phyloP scores from a whole-genome alignment of 2,329 filamentous ascomycete genomes.

The Aspergillus alliaceus region DNA sequence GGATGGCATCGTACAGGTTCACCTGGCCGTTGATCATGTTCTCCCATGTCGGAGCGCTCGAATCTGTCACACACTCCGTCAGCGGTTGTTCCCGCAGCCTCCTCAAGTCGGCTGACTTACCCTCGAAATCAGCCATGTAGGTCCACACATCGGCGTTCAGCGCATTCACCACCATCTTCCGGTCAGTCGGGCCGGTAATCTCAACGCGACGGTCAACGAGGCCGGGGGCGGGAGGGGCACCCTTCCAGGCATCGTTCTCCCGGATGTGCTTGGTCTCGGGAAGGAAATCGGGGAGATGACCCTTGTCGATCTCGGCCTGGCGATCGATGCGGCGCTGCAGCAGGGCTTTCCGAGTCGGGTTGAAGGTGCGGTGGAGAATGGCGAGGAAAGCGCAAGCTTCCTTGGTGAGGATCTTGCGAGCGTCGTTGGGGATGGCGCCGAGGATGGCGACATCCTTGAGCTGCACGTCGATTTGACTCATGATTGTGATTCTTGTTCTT shows the following conservation, averaged over 20 bases:
- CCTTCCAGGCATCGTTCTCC: slow-evolving; percentile 91
- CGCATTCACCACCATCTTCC: slow-evolving; percentile 99
- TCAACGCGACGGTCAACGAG: slow-evolving; percentile 91
- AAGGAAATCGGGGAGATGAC: slow-evolving; percentile 86
- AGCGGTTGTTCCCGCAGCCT: background rate
- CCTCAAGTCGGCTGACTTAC: slow-evolving; percentile 51
- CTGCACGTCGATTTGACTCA: slow-evolving; percentile 72
- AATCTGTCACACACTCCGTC: slow-evolving; percentile 62
- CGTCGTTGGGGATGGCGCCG: slow-evolving; percentile 72
- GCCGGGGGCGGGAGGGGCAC: slow-evolving; percentile 85
- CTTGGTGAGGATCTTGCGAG: slow-evolving; percentile 88
- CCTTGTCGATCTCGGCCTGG: slow-evolving; percentile 91
- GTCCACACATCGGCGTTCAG: slow-evolving; percentile 96
- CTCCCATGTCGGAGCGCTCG: slow-evolving; percentile 93
- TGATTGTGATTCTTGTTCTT: slow-evolving; percentile 32
- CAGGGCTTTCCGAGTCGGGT: slow-evolving; percentile 80
- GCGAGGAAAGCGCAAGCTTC: slow-evolving; percentile 89
- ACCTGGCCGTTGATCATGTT: slow-evolving; percentile 99
- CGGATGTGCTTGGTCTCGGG: slow-evolving; percentile 94
- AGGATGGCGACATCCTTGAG: slow-evolving; percentile 87
- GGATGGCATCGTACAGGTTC: slow-evolving; percentile 95
- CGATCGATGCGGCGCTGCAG: slow-evolving; percentile 82
- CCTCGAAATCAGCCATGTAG: slow-evolving; percentile 99
- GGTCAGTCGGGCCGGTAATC: slow-evolving; percentile 94
- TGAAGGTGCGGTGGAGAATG: slow-evolving; percentile 92